phyloP scores from a whole-genome alignment of 164 flowering plant species.

The Saururus chinensis region DNA sequence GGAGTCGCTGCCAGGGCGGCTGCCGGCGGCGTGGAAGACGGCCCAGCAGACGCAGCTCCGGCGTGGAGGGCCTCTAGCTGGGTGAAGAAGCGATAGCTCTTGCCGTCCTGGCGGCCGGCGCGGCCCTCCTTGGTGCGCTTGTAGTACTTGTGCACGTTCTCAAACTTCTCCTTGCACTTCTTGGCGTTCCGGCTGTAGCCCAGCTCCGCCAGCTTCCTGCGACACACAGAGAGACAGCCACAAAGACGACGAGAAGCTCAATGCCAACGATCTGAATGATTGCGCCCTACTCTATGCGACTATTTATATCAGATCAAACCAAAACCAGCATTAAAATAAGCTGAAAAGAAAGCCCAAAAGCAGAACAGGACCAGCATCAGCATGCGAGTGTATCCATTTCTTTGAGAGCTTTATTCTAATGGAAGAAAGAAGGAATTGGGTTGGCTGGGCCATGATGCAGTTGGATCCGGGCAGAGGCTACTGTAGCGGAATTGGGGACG shows the following conservation, averaged over 20 bases:
- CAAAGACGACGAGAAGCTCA: neutral
- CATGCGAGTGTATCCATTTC: too few relatives aligned
- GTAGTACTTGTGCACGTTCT: conserved; percentile 67
- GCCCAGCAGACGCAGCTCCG: conserved; percentile 5
- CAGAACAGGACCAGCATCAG: neutral
- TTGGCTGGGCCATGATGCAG: neutral
- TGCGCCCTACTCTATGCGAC: neutral
- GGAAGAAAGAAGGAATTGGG: too few relatives aligned
- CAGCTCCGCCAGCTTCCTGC: conserved; percentile 52
- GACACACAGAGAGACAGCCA: neutral
- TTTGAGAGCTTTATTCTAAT: too few relatives aligned
- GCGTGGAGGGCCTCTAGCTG: conserved; percentile 57
- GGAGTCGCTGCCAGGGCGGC: conserved; percentile 2
- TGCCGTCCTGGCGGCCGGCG: conserved; percentile 67
- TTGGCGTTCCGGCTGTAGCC: conserved; percentile 51
- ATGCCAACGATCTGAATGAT: neutral
- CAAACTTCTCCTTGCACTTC: conserved; percentile 70
- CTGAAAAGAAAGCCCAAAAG: neutral
- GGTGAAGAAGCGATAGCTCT: conserved; percentile 45
- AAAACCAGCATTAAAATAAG: neutral
- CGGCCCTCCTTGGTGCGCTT: conserved; percentile 60
- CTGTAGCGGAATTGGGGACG: neutral
- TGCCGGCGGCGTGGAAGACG: conserved; percentile 2
- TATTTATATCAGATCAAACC: too few relatives aligned
- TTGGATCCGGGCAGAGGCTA: neutral